phyloP scores from a whole-genome alignment of 805 yeast species.

The Candida caryicola region DNA sequence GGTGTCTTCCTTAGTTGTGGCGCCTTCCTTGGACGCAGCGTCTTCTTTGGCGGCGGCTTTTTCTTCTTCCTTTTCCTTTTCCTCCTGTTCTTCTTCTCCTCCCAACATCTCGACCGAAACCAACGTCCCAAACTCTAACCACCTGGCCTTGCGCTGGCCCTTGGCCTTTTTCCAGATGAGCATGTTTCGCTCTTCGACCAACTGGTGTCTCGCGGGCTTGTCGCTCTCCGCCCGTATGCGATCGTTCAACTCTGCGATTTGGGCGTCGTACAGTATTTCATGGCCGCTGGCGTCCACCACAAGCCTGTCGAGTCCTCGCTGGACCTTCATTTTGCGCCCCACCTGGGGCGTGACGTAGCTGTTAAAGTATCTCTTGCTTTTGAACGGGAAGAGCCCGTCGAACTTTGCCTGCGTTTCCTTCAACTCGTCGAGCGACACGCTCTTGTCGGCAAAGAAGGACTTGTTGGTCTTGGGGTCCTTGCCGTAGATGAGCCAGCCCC shows the following conservation, averaged over 20 bases:
- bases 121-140: conserved; percentile 26
- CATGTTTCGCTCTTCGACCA: conserved; percentile 26
- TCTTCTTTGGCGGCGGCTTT: conserved; percentile 5
- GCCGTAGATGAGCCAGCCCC: conserved; percentile 40
- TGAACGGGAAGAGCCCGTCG: conserved; percentile 23
- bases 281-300: conserved; percentile 6
- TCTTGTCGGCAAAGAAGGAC: conserved; percentile 24
- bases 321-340: conserved; percentile 36
- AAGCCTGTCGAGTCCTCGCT: conserved; percentile 29
- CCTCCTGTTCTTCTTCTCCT: conserved; percentile 4
- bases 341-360: conserved; percentile 42
- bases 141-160: conserved; percentile 17
- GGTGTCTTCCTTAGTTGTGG: conserved; percentile 2
- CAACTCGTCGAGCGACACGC: conserved; percentile 22
- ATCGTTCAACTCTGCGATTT: conserved; percentile 9
- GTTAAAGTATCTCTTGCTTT: conserved; percentile 38
- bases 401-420: conserved; percentile 15
- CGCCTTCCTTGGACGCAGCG: conserved; percentile 4
- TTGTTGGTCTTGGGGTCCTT: conserved; percentile 31
- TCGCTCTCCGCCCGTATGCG: conserved; percentile 11
- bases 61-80: conserved; percentile 2
- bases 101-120: conserved; percentile 8
- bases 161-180: conserved; percentile 34
- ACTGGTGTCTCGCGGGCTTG: conserved; percentile 8
- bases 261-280: conserved; percentile 5